Percentiles rank a stretch among this genome's conserved stretches.
phyloP scores from a whole-genome alignment of 2,329 filamentous ascomycete species.

The Aspergillus niger region DNA sequence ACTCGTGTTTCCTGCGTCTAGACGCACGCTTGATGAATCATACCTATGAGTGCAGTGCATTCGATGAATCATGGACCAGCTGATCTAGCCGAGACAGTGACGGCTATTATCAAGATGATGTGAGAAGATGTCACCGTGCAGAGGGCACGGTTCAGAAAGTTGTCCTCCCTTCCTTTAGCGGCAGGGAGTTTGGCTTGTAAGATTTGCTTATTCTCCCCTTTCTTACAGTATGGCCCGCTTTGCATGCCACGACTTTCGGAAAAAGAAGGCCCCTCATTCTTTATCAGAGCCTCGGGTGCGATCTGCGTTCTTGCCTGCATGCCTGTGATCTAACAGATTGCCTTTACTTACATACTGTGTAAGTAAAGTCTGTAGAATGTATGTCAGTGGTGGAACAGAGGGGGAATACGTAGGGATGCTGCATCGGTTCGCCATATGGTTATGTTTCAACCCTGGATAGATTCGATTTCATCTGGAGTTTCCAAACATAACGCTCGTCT shows the following conservation, averaged over 20 bases:
- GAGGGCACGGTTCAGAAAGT: constrained; percentile 5
- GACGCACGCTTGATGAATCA: neutral
- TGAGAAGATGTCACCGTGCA: constrained; percentile 3
- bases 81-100: neutral
- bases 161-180: constrained; percentile 4
- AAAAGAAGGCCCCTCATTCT: neutral
- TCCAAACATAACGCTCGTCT: too few species aligned
- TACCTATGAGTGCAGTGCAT: neutral
- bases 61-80: neutral
- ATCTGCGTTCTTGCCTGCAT: constrained; percentile 21
- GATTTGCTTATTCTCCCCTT: neutral
- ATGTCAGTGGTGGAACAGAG: neutral
- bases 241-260: constrained; percentile 4
- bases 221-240: neutral
- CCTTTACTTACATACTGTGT: constrained; percentile 1
- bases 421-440: neutral
- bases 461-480: too few species aligned
- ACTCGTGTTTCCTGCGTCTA: constrained; percentile 6
- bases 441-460: too few species aligned
- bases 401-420: neutral
- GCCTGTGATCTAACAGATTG: constrained; percentile 14
- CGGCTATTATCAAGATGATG: neutral
- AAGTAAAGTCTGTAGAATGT: constrained; percentile 1
- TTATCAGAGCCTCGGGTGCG: constrained; percentile 12
- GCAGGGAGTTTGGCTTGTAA: neutral